Base-by-base conservation (phyloP, 441 rosid species). In the Cnidoscolus chayamansa region DNA sequence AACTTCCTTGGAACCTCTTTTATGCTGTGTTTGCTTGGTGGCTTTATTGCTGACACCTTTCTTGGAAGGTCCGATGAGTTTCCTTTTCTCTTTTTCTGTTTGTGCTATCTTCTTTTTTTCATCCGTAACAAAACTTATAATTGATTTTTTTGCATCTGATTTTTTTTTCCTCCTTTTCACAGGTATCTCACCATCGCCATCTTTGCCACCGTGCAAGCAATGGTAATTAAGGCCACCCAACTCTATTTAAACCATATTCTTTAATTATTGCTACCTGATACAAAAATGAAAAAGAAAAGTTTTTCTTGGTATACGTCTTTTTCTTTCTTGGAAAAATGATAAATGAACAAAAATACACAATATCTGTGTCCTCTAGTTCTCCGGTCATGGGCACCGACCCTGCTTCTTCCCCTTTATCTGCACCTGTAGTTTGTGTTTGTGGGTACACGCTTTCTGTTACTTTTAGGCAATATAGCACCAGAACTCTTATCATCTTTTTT, bases 1-100 rank as follows among this genome's bases (percentile, higher is more conserved):
- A 90, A 94, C 80, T 94, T 94, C 85, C 72, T 94, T 1, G 98
- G 98, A 79, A 90, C 96, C 67, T 88, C 98, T 43, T 94, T 94
- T 86, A 90, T 94, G 93, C 88, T 91, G 48, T 90, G 97, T 76
- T 84, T 94, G 73, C 87, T 91, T 4, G 98, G 98, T 63, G 98
- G 97, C 55, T 93, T 93, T 71, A 65, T 93, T 9, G 98, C 96
- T 0, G 98, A 94, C 70, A 86, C 98, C 35, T 94, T 88, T 73
- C 96, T 94, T 17, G 98, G 98, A 80, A 86, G 98, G 97, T 90
- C 59, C 60, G 71, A 16, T 35, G 40, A 35, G 40, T 37, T 12
- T 30, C 9, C 7, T 4, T 31, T 4, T 17, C 48, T 48, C 40
- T 48, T 65, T 16, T 7, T 20, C n/a, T 25, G 25, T 35, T 56